Base-by-base conservation (phyloP, 805 yeast species). In the Yamadazyma kitorensis region DNA sequence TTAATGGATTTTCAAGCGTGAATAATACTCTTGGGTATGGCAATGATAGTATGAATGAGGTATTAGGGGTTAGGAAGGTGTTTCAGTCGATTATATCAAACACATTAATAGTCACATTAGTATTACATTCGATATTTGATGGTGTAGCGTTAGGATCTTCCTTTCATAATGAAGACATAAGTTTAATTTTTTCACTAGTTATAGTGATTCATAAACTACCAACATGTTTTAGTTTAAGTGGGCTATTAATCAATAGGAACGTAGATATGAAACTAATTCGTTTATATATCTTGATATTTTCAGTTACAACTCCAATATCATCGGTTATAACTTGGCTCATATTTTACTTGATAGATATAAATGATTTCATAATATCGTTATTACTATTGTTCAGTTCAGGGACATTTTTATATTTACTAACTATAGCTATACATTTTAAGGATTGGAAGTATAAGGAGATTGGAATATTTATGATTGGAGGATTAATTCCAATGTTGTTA, bases 91-190 rank as follows among this genome's bases (percentile, higher is more conserved):
- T 33, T 5, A 8, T 27, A 5, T 21, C 31, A 7, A 58, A 75
- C 11, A 59, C 85, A 1, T 61, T 77, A 2, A 74, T 85, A 0
- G 45, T 82, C 4, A 87, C 88, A 0, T 61, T 84, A 10, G 50
- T 82, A 1, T 62, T 83, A 11, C 94, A 84, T 49, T 75, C 86
- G 1, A 47, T 77, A 2, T 76, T 85, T 2, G 94, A 84, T 47
- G 94, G 94, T 1, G 61, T 84, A 5, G 81, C 87, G 0, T 59
- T 84, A 22, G 87, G 88, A 0, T 73, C 87, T 0, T 68, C 82
- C 1, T 64, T 69, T 31, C 49, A 72, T 8, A 48, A 47, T n/a
- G 54, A 61, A 14, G 59, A 59, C 36, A 48, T 57, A 6, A 54
- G 64, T 5, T 55, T 71, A 23, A 44, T 78, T 24, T 75, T 84